These are phyloP conservation scores for grape (Vitis vinifera) DNA, from an alignment of 164 flowering plant genomes.

Conservation along the genomic window DNA sequence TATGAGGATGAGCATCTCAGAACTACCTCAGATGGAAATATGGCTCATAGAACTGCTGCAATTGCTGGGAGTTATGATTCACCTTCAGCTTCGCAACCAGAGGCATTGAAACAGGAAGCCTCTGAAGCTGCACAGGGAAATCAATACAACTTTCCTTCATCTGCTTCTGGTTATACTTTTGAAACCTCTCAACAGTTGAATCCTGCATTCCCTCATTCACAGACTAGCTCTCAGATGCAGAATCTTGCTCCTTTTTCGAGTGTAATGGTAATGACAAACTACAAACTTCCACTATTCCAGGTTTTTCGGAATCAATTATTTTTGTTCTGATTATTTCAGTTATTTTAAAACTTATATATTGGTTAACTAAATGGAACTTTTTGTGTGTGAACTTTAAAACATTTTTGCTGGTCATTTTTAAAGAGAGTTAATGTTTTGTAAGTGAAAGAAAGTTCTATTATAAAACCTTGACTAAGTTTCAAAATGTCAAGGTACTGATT, in stretches of 20 bases:
- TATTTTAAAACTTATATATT: too few relatives aligned
- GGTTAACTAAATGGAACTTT: not conserved
- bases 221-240: slow-evolving; percentile 69
- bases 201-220: slow-evolving; percentile 49
- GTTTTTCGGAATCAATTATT: not conserved
- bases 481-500: too few relatives aligned
- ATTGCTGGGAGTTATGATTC: slow-evolving; percentile 48
- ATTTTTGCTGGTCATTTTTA: too few relatives aligned
- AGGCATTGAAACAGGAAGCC: slow-evolving; percentile 57
- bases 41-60: slow-evolving; percentile 40
- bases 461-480: too few relatives aligned
- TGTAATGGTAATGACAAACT: slow-evolving; percentile 56
- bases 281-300: not conserved
- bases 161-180: slow-evolving; percentile 60
- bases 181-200: slow-evolving; percentile 60
- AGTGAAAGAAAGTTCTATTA: too few relatives aligned
- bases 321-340: not conserved
- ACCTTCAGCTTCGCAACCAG: slow-evolving; percentile 62
- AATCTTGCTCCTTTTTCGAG: slow-evolving; percentile 62
- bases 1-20: slow-evolving; percentile 68
- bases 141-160: slow-evolving; percentile 62
- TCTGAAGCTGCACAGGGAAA: slow-evolving; percentile 49
- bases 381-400: not conserved
- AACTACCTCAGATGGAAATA: slow-evolving; percentile 48
- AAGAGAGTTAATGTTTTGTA: too few relatives aligned